phyloP scores from a whole-genome alignment of 2,329 filamentous ascomycete genomes.

The Aspergillus puulaauensis region DNA sequence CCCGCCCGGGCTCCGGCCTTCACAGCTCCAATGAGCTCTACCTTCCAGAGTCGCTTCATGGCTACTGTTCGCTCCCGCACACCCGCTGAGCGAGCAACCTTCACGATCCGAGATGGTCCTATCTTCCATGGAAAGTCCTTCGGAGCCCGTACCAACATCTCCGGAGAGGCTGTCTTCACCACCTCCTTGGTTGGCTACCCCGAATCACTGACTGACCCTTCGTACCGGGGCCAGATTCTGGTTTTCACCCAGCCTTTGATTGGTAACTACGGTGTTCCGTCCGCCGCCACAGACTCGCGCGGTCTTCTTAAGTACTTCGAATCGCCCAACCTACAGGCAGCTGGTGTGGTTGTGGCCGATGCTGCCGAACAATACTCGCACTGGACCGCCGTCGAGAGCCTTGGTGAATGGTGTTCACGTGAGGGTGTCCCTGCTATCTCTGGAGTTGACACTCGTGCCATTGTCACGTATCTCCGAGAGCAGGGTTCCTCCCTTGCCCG shows the following conservation, averaged over 20 bases:
- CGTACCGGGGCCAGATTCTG: conserved; percentile 79
- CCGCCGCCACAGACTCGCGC: conserved; percentile 76
- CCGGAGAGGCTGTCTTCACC: conserved; percentile 97
- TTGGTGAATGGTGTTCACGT: conserved; percentile 90
- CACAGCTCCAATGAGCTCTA: conserved; percentile 35
- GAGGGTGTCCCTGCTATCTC: conserved; percentile 96
- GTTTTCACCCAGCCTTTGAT: conserved; percentile 98
- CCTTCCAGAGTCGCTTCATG: conserved; percentile 49
- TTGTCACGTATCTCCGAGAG: conserved; percentile 94
- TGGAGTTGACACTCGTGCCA: conserved; percentile 93
- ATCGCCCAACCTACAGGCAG: conserved; percentile 94
- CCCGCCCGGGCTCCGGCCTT: conserved; percentile 49
- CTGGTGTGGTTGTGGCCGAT: conserved; percentile 93
- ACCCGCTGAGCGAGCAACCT: conserved; percentile 75
- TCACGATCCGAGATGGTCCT: conserved; percentile 94
- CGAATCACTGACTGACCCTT: conserved; percentile 74
- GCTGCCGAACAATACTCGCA: conserved; percentile 93
- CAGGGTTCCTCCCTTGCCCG: conserved; percentile 93
- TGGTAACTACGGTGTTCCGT: conserved; percentile 97
- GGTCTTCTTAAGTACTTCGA: conserved; percentile 97
- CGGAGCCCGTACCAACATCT: conserved; percentile 93
- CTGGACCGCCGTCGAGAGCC: conserved; percentile 95
- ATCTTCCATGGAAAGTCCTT: conserved; percentile 97
- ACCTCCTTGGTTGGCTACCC: conserved; percentile 97
- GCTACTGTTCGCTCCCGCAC: conserved; percentile 66